phyloP scores from a whole-genome alignment of 2,329 filamentous ascomycete genomes.

The Cordyceps farinosa region DNA sequence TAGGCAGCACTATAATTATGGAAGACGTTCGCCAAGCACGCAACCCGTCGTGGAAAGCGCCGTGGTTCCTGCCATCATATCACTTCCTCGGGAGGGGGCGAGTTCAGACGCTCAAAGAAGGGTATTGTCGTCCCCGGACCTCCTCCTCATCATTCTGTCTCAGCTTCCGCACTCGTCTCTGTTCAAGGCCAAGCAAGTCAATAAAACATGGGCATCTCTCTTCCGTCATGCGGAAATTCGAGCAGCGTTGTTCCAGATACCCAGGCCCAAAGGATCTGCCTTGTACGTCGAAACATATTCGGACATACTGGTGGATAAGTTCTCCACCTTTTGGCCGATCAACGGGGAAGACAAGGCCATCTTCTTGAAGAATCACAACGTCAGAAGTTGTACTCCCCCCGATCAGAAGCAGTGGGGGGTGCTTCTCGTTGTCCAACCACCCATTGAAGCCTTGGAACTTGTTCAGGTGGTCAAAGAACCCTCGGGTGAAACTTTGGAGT shows the following conservation, averaged over 20 bases:
- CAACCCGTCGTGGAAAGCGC: not conserved
- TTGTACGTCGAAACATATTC: not conserved
- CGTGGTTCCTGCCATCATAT: too few species aligned
- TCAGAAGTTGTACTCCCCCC: not conserved
- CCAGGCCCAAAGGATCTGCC: not conserved
- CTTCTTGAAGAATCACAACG: not conserved
- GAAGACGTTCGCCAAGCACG: not conserved
- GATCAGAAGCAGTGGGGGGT: not conserved
- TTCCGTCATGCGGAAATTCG: not conserved
- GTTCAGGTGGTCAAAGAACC: not conserved
- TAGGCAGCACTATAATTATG: not conserved
- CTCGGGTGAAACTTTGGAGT: not conserved
- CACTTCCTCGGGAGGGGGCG: not conserved
- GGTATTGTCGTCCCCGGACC: not conserved
- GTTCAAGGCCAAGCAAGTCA: conserved; percentile 3
- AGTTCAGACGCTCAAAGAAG: not conserved
- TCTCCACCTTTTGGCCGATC: not conserved
- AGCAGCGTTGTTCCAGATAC: not conserved
- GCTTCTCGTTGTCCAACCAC: not conserved
- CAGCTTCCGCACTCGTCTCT: conserved; percentile 6
- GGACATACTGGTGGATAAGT: not conserved
- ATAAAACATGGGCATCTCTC: not conserved
- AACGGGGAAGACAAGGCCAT: not conserved
- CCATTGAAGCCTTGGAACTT: not conserved
- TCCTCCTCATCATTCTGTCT: conserved; percentile 8